phyloP scores from a whole-genome alignment of 352 stramenopile species.

The Globisporangium recalcitrans region DNA sequence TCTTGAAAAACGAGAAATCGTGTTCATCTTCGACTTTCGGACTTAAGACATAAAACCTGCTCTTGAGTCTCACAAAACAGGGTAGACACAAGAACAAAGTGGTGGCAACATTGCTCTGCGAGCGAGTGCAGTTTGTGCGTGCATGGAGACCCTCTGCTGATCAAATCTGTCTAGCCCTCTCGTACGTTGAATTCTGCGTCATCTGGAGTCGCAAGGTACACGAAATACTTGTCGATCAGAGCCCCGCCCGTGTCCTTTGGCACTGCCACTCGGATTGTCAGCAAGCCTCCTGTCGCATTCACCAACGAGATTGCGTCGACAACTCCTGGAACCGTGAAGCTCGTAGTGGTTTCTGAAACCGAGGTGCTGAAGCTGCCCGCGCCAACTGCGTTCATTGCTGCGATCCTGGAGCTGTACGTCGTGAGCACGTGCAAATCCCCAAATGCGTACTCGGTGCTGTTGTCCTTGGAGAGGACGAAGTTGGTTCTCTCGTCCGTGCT shows the following conservation, averaged over 20 bases:
- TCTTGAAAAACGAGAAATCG: too few species aligned
- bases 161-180: too few species aligned
- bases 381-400: conserved; percentile 36
- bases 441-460: conserved; percentile 29
- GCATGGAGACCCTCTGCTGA: too few species aligned
- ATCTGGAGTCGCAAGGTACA: conserved; percentile 10
- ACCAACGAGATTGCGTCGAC: conserved; percentile 20
- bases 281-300: conserved; percentile 37
- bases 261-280: conserved; percentile 25
- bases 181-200: conserved; percentile 8
- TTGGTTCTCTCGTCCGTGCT: neutral
- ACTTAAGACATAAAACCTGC: too few species aligned
- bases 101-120: too few species aligned
- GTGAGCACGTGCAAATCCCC: conserved; percentile 24
- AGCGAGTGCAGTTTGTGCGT: too few species aligned
- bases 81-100: too few species aligned
- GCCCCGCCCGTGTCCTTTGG: conserved; percentile 40
- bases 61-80: too few species aligned
- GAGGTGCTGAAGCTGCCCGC: conserved; percentile 17
- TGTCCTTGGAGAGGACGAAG: conserved; percentile 25
- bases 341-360: conserved; percentile 27
- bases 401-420: conserved; percentile 31
- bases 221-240: conserved; percentile 30
- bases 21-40: too few species aligned
- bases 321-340: conserved; percentile 32